A percentile compares a stretch with the other conserved stretches of the same genome.
Evolutionary conservation across 2,329 filamentous ascomycete species (phyloP).

Genomic region (Pseudogymnoascus sp.): DNA sequence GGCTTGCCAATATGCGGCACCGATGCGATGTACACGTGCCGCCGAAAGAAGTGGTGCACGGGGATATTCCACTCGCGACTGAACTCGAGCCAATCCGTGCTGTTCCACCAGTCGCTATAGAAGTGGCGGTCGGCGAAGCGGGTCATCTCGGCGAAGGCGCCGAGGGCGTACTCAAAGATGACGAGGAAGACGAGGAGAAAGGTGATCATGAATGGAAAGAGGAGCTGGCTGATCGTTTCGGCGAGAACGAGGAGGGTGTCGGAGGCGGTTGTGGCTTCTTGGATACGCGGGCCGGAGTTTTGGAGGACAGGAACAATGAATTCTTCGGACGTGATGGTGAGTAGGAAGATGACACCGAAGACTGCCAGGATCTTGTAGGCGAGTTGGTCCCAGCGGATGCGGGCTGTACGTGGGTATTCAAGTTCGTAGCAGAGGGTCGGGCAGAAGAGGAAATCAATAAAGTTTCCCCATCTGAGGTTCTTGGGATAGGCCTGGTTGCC

Average conservation of each 20-base stretch:
- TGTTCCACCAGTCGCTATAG: constrained; percentile 73
- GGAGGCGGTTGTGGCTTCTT: constrained; percentile 32
- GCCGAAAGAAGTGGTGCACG: constrained; percentile 87
- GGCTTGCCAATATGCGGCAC: constrained; percentile 66
- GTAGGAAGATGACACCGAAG: constrained; percentile 92
- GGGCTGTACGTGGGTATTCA: constrained; percentile 75
- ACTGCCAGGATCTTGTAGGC: constrained; percentile 80
- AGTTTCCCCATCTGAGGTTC: constrained; percentile 79
- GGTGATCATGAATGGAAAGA: constrained; percentile 96
- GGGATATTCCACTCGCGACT: constrained; percentile 96
- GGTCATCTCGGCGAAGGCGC: constrained; percentile 90
- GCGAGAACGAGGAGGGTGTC: constrained; percentile 74
- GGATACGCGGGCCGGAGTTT: constrained; percentile 53
- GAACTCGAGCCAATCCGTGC: constrained; percentile 89
- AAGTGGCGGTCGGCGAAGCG: constrained; percentile 90
- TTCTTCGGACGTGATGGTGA: constrained; percentile 86
- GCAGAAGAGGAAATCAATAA: constrained; percentile 77
- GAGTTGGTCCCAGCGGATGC: constrained; percentile 72
- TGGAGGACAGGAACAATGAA: constrained; percentile 87
- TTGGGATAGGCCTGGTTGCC: constrained; percentile 83
- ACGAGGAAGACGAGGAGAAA: constrained; percentile 94
- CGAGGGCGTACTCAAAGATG: constrained; percentile 95
- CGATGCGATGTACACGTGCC: constrained; percentile 86
- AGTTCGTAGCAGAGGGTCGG: constrained; percentile 97
- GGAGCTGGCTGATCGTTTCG: constrained; percentile 81